phyloP scores from a whole-genome alignment of 495 filamentous ascomycete genomes.

The Pyrenula aspistea region DNA sequence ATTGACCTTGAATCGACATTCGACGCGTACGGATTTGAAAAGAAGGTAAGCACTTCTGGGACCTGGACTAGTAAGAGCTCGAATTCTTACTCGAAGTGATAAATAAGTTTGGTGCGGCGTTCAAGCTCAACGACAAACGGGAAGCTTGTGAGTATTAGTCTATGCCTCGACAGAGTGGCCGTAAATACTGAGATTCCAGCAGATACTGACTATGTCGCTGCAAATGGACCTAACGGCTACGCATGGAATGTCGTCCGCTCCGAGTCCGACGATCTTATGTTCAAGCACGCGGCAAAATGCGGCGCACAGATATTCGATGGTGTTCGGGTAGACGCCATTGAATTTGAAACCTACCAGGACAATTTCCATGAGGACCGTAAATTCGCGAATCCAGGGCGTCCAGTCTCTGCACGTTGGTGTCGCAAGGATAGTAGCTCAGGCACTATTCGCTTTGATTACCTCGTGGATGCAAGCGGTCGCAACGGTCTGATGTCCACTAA shows the following conservation, averaged over 20 bases:
- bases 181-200: not conserved
- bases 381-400: constrained; percentile 16
- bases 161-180: not conserved
- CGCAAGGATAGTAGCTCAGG: constrained; percentile 19
- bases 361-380: not conserved
- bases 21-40: constrained; percentile 27
- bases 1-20: constrained; percentile 36
- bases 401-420: constrained; percentile 23
- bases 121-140: constrained; percentile 28
- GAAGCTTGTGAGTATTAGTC: constrained; percentile 15
- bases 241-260: constrained; percentile 39
- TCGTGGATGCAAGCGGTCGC: constrained; percentile 33
- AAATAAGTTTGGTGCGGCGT: constrained; percentile 27
- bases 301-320: constrained; percentile 34
- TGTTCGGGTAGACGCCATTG: constrained; percentile 24
- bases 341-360: constrained; percentile 15
- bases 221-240: constrained; percentile 22
- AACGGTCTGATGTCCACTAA: constrained; percentile 25
- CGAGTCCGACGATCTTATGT: constrained; percentile 34
- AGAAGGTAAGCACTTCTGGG: constrained; percentile 24
- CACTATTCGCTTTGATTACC: constrained; percentile 26
- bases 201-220: constrained; percentile 33
- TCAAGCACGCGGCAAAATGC: constrained; percentile 27
- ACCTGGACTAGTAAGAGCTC: constrained; percentile 11
- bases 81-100: not conserved